These are phyloP conservation scores for Collybia mongolica DNA, from an alignment of 768 basidiomycete genomes.

Conservation along the genomic window DNA sequence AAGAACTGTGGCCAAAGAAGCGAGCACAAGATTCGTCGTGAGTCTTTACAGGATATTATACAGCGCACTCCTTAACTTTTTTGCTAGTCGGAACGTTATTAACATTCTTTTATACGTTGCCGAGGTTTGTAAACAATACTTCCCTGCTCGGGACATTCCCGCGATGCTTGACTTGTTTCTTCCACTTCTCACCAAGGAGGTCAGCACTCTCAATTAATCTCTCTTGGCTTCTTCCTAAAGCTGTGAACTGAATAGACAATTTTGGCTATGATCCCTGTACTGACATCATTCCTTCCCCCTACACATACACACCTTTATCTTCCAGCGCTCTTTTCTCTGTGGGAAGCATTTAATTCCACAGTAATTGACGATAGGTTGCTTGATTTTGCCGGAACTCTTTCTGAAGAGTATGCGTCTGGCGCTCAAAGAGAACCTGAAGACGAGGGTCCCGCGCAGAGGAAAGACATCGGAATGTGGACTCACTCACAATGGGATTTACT, in stretches of 20 bases:
- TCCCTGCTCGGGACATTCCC: slow-evolving; percentile 59
- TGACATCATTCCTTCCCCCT: slow-evolving; percentile 77
- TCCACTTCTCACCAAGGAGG: slow-evolving; percentile 69
- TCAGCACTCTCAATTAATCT: slow-evolving; percentile 30
- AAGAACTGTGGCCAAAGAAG: slow-evolving; percentile 73
- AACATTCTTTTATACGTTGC: slow-evolving; percentile 76
- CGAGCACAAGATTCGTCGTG: slow-evolving; percentile 60
- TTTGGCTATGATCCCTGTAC: slow-evolving; percentile 69
- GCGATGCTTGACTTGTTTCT: slow-evolving; percentile 72
- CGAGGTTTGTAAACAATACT: slow-evolving; percentile 72
- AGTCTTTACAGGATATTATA: slow-evolving; percentile 18
- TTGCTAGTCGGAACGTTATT: slow-evolving; percentile 56
- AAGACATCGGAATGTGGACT: slow-evolving; percentile 89
- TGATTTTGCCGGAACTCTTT: slow-evolving; percentile 65
- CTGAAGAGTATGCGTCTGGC: slow-evolving; percentile 70
- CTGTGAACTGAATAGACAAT: slow-evolving; percentile 43
- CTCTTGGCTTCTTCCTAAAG: not conserved
- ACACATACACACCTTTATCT: slow-evolving; percentile 66
- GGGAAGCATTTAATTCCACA: slow-evolving; percentile 78
- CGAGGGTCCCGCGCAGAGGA: slow-evolving; percentile 62
- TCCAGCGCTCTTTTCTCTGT: slow-evolving; percentile 69
- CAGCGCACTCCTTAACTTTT: slow-evolving; percentile 2
- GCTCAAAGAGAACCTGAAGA: slow-evolving; percentile 48
- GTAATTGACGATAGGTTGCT: slow-evolving; percentile 74
- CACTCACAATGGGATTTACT: slow-evolving; percentile 81